phyloP scores from a whole-genome alignment of 2,329 filamentous ascomycete genomes.

The Aureobasidium musti region DNA sequence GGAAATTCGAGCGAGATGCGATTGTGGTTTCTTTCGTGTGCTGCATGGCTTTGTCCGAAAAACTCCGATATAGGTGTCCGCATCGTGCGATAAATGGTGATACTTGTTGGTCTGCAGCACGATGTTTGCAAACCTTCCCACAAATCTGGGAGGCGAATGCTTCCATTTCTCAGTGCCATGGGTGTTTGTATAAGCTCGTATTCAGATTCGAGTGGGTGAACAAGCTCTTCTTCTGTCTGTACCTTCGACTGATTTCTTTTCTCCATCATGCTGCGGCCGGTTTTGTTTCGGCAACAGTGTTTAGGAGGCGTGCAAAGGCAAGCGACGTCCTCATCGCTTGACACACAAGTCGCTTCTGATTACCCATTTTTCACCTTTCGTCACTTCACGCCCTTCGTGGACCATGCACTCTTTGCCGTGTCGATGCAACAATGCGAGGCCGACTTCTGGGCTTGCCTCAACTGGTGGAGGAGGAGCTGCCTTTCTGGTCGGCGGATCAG shows the following conservation, averaged over 20 bases:
- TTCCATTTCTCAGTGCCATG: too few species aligned
- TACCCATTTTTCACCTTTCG: slow-evolving; percentile 85
- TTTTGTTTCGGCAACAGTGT: background rate
- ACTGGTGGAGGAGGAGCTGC: slow-evolving; percentile 61
- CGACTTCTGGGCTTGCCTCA: slow-evolving; percentile 73
- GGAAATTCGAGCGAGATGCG: too few species aligned
- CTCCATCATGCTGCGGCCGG: background rate
- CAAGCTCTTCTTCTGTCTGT: background rate
- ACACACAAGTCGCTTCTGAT: slow-evolving; percentile 80
- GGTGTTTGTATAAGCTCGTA: too few species aligned
- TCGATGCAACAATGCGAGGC: slow-evolving; percentile 81
- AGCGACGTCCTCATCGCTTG: slow-evolving; percentile 45
- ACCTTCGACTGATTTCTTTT: background rate
- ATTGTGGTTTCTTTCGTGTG: too few species aligned
- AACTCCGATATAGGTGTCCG: too few species aligned
- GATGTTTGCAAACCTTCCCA: too few species aligned
- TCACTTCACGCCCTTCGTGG: slow-evolving; percentile 82
- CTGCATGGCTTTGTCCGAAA: too few species aligned
- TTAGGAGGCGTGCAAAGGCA: background rate
- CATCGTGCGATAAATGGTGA: too few species aligned
- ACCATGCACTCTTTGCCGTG: slow-evolving; percentile 88
- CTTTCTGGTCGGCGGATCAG: slow-evolving; percentile 53
- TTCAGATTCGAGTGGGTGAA: too few species aligned
- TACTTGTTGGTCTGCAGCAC: too few species aligned
- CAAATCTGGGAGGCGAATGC: too few species aligned